phyloP scores from a whole-genome alignment of 306 rosid species.

The Pyrus bretschneideri region DNA sequence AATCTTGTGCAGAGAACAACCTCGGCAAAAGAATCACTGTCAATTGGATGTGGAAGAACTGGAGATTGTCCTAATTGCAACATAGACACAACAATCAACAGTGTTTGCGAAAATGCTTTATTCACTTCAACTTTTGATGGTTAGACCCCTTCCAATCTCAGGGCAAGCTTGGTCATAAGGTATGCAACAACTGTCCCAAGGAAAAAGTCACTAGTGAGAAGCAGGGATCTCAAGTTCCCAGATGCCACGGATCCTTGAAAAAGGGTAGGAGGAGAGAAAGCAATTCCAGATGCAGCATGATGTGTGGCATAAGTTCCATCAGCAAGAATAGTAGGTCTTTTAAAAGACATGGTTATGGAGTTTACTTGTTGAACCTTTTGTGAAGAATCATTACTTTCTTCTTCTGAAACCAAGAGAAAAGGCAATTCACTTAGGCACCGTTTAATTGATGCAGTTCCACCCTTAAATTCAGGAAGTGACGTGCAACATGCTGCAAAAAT shows the following conservation, averaged over 20 bases:
- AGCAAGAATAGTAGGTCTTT: conserved; percentile 57
- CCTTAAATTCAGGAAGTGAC: conserved; percentile 67
- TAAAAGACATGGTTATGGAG: conserved; percentile 48
- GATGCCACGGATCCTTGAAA: conserved; percentile 56
- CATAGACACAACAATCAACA: conserved; percentile 56
- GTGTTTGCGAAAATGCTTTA: conserved; percentile 40
- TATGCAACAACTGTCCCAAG: conserved; percentile 62
- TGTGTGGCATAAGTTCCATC: conserved; percentile 79
- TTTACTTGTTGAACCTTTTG: conserved; percentile 35
- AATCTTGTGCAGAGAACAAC: conserved; percentile 49
- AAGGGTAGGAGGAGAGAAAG: conserved; percentile 51
- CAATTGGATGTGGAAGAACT: conserved; percentile 57
- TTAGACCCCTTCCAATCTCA: conserved; percentile 75
- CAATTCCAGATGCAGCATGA: conserved; percentile 58
- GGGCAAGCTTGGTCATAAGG: conserved; percentile 51
- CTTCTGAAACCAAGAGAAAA: conserved; percentile 45
- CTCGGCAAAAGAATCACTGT: conserved; percentile 60
- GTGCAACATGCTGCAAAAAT: conserved; percentile 64
- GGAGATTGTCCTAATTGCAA: conserved; percentile 65
- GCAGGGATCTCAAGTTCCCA: conserved; percentile 64
- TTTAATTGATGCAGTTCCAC: conserved; percentile 53
- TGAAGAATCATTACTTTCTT: conserved; percentile 40
- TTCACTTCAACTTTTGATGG: conserved; percentile 53
- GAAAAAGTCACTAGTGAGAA: conserved; percentile 63
- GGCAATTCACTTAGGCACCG: conserved; percentile 81